Evolutionary conservation across 495 filamentous ascomycete species (phyloP), one percentile per base, ranked within the genome.

Genomic region (Pyrenula massariospora): DNA sequence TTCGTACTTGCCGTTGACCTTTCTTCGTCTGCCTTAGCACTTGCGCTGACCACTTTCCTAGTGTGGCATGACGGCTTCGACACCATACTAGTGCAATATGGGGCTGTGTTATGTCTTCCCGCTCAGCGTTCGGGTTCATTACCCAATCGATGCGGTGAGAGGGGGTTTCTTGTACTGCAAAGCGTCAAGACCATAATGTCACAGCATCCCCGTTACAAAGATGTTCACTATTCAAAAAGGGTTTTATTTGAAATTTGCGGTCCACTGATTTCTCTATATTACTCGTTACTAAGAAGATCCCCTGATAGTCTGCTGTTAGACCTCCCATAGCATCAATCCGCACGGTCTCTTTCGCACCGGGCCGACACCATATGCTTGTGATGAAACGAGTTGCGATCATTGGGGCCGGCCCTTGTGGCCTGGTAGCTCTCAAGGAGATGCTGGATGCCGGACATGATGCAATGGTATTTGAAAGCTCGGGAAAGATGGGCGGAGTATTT

Each of bases 331-430:
- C 31, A 8, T 42, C 15, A 8, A 5, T 42, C 31, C 15, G 31
- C 31, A 42, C 8, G 15, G 31, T 42, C 31, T 8, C 15, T 42
- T 42, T 42, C 15, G 31, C 15, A 15, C 31, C 31, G 31, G 22
- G 54, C 22, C 62, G 62, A 56, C 61, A 64, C 59, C 60, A 58
- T 23, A 42, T 5, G 15, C 31, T 42, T 42, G 15, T 42, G 8
- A 42, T 42, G 31, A 42, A 42, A 15, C 71, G 68, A 31, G 65
- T 77, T 52, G 73, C 70, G 20, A 60, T 76, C 22, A 74, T 77
- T 48, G 75, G 75, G 12, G 73, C 73, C 49, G 75, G 75, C 2
- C 71, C 73, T 10, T 69, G 70, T 54, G 75, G 75, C 47, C 69
- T 62, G 8, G 55, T 54, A 48, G 57, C 52, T 8, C 51, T 59